phyloP scores from a whole-genome alignment of 108 stramenopile genomes.

The Pseudonitzschia delicatissima region DNA sequence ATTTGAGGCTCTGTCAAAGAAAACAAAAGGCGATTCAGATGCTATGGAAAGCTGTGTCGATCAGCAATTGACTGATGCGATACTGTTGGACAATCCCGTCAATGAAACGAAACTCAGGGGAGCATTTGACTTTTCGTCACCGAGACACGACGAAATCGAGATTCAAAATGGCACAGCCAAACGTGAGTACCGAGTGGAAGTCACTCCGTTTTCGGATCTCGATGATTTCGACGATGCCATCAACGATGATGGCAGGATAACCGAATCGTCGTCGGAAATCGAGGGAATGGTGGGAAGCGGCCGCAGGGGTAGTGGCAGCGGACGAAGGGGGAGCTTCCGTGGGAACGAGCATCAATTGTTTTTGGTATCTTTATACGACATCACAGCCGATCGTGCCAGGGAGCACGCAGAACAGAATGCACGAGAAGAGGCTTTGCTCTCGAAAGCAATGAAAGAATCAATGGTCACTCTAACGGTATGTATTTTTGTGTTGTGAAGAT shows the following conservation, averaged over 20 bases:
- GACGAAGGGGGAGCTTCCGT: not conserved
- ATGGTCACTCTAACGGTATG: constrained; percentile 12
- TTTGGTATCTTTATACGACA: constrained; percentile 10
- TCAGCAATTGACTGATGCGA: not conserved
- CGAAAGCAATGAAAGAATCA: constrained; percentile 16
- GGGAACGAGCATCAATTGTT: not conserved
- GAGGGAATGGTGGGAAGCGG: too few species aligned
- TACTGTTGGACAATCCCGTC: not conserved
- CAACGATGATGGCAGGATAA: too few species aligned
- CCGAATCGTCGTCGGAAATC: too few species aligned
- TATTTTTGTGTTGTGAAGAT: too few species aligned
- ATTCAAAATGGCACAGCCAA: too few species aligned
- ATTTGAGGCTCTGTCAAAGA: not conserved
- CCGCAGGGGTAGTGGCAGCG: not conserved
- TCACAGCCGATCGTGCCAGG: constrained; percentile 11
- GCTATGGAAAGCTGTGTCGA: not conserved
- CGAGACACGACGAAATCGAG: not conserved
- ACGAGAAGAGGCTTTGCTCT: constrained; percentile 3
- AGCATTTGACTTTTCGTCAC: not conserved
- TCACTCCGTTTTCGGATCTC: not conserved
- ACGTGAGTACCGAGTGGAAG: too few species aligned
- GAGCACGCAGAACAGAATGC: constrained; percentile 9
- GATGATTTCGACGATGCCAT: not conserved
- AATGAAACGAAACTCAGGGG: constrained; percentile 7
- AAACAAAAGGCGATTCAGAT: too few species aligned